Percentiles rank a stretch among this genome's conserved stretches.
Conservation (phyloP, 2,329 filamentous ascomycete genomes). For the Botryosphaeria dothidea region DNA sequence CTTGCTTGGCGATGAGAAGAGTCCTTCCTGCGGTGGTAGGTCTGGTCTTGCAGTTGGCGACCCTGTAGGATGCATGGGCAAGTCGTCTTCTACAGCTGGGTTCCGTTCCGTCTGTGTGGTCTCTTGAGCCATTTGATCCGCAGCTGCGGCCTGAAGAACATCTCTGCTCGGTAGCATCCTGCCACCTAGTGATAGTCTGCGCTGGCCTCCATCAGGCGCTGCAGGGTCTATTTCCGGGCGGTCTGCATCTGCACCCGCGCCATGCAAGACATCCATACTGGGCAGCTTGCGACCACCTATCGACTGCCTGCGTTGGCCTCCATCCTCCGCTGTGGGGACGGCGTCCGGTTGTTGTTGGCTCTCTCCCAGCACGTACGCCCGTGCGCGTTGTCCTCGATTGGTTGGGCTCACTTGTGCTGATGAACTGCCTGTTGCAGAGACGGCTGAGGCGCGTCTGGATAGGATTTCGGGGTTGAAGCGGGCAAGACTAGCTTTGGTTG, state of each 20-base stretch:
- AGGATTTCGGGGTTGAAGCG: conserved; percentile 36
- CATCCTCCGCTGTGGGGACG: conserved; percentile 18
- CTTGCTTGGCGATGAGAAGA: conserved; percentile 18
- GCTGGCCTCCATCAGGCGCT: conserved; percentile 4
- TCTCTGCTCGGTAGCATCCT: conserved; percentile 1
- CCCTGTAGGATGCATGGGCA: background rate
- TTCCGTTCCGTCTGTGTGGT: background rate
- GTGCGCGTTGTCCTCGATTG: conserved; percentile 27
- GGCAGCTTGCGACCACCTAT: background rate
- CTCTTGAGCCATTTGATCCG: background rate
- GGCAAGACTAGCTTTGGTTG: conserved; percentile 42
- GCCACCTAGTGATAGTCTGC: conserved; percentile 7
- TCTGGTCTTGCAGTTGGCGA: conserved; percentile 6
- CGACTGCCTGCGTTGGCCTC: background rate
- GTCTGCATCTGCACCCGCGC: background rate
- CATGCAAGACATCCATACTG: background rate
- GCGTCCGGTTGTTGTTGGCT: conserved; percentile 17
- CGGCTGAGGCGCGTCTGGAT: conserved; percentile 23
- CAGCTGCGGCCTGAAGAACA: background rate
- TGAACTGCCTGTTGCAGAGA: conserved; percentile 19
- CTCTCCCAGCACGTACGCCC: conserved; percentile 26
- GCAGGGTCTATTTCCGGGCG: background rate
- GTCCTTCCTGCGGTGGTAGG: background rate
- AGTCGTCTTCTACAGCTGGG: background rate
- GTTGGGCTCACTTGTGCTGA: conserved; percentile 23